Base-by-base conservation (phyloP, 495 filamentous ascomycete species). In the Penicillium parvum region DNA sequence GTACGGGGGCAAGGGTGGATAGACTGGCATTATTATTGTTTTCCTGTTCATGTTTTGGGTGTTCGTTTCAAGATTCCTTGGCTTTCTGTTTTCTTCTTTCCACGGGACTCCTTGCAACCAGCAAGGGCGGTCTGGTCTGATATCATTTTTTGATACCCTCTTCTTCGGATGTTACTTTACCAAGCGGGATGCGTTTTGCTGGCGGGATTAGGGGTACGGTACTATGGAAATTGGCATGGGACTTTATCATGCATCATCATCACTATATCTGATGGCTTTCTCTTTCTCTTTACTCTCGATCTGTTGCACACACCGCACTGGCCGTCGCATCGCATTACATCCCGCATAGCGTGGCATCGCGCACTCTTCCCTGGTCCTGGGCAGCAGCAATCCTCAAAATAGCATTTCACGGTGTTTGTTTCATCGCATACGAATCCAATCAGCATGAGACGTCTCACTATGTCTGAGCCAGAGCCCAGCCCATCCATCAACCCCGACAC, bases 141-240 rank as follows among this genome's bases (percentile, higher is more conserved):
- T 47, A 49, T 52, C 36, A 51, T 43, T 41, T 50, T 41, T 62
- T 57, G 58, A 62, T 62, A 62, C 58, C 58, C 58, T 57, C 50
- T 47, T 47, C 36, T 47, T 32, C 43, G 27, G 29, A 46, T 48
- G 32, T 45, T 49, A 41, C 49, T 45, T 43, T n/a, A 58, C 42
- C 42, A 46, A 30, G 28, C 28, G 32, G 32, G 32, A 1, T 35
- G 18, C 23, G 5, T 27, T 27, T 5, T 5, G 23, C 26, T 49
- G 19, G 35, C 19, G 37, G 41, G 45, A 54, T n/a, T n/a, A n/a
- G n/a, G n/a, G n/a, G n/a, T n/a, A 36, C 15, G 17, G 42, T 30
- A 52, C 37, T 26, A n/a, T n/a, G 50, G 36, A 22, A 52, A 42
- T 43, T 25, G n/a, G n/a, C n/a, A n/a, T n/a, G n/a, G n/a, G n/a